Conservation (phyloP, 2,329 filamentous ascomycete species). For the Incumbomyces delicatus region DNA sequence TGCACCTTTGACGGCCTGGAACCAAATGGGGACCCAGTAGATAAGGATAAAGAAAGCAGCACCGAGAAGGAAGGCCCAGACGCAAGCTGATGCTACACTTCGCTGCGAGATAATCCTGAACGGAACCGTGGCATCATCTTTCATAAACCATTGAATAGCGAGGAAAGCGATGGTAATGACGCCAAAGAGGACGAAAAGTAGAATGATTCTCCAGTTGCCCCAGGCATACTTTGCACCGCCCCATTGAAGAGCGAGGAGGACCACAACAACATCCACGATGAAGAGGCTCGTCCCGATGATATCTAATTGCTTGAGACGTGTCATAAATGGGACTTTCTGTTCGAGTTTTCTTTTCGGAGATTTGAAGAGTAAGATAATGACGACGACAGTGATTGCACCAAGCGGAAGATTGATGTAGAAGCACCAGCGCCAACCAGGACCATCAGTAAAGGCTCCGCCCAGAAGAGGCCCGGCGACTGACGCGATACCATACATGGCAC, state of each 20-base stretch:
- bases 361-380: constrained; percentile 41
- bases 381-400: constrained; percentile 31
- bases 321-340: constrained; percentile 24
- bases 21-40: constrained; percentile 38
- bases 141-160: constrained; percentile 36
- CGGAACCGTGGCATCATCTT: constrained; percentile 42
- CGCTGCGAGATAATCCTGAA: constrained; percentile 41
- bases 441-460: constrained; percentile 33
- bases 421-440: constrained; percentile 29
- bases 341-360: constrained; percentile 27
- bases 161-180: constrained; percentile 36
- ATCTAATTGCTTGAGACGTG: constrained; percentile 33
- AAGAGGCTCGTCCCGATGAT: constrained; percentile 37
- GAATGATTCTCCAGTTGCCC: constrained; percentile 36
- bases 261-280: constrained; percentile 35
- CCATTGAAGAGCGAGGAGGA: constrained; percentile 42
- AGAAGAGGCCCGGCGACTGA: constrained; percentile 30
- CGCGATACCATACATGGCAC: constrained; percentile 34
- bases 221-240: constrained; percentile 37
- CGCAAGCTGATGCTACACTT: constrained; percentile 25
- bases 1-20: constrained; percentile 37
- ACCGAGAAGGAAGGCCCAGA: constrained; percentile 29
- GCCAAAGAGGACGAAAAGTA: constrained; percentile 40
- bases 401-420: constrained; percentile 39
- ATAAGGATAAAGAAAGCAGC: constrained; percentile 31